Evolutionary conservation across 441 rosid species (phyloP), one percentile per base, ranked within the genome.

Genomic region (Aleurites moluccanus): DNA sequence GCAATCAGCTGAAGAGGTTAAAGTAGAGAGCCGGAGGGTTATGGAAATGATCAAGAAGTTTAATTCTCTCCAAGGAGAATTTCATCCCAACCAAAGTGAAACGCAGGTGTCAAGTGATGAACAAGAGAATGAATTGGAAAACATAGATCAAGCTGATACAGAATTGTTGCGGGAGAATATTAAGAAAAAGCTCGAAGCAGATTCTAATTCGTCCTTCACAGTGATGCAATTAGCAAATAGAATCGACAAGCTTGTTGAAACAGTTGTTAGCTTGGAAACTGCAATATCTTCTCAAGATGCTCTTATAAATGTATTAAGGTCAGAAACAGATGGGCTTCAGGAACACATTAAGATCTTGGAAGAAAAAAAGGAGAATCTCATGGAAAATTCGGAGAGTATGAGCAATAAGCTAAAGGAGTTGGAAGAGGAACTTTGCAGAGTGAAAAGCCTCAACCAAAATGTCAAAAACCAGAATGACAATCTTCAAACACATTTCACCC

Each of bases 161-260:
- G 88, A 81, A 75, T 27, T 70, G 33, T 64, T 79, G 64, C 69
- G 70, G 16, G 79, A 84, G 59, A 79, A 80, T 83, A 78, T 83
- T 25, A 75, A 66, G 74, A 77, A 75, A 52, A 74, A 80, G 74
- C 76, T 82, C n/a, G 74, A 79, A 33, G 65, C 38, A 38, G 79
- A 83, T 70, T 70, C 81, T 15, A 78, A 71, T 33, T 72, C 80
- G 3, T 64, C 75, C 45, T 65, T 85, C 11, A 85, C 94, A 0
- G 86, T 89, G 67, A 78, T 82, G 53, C 83, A 89, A 69, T 73
- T 94, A 74, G 96, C 85, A 0, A 94, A 87, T 72, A 94, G 77
- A 75, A 86, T 94, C 18, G 91, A 94, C 73, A 89, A 88, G 72
- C 90, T 92, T 72, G 97, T 89, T 15, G 89, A 91, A 2, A 92